These are phyloP conservation scores for Insectozyma bohioensis DNA, from an alignment of 1,139 yeast genomes.

Conservation along the genomic window DNA sequence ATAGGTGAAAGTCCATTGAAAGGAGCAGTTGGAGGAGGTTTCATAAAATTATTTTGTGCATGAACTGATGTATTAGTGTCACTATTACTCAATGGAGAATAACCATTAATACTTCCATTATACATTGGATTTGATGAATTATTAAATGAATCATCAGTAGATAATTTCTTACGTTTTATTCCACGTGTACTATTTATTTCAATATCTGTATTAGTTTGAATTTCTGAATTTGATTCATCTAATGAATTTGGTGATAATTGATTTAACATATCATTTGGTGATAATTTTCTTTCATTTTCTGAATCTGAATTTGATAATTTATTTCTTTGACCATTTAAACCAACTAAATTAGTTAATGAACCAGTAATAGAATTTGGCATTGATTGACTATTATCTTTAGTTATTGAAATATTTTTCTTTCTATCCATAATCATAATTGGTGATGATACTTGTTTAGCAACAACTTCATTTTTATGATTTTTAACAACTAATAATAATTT, in stretches of 20 bases:
- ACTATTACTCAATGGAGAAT: conserved; percentile 46
- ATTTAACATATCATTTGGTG: conserved; percentile 18
- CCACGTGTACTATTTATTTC: conserved; percentile 31
- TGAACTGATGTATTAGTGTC: conserved; percentile 44
- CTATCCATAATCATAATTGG: conserved; percentile 92
- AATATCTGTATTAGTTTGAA: conserved; percentile 44
- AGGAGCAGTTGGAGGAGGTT: conserved; percentile 9
- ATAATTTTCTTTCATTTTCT: conserved; percentile 12
- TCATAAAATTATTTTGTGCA: conserved; percentile 14
- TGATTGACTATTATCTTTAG: conserved; percentile 16
- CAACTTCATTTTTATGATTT: conserved; percentile 55
- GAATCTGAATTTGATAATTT: conserved; percentile 11
- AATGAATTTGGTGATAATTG: conserved; percentile 59
- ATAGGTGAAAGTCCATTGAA: conserved; percentile 18
- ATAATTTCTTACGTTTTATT: conserved; percentile 42
- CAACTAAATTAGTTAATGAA: conserved; percentile 22
- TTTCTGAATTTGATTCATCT: conserved; percentile 69
- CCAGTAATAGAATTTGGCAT: conserved; percentile 21
- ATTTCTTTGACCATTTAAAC: conserved; percentile 11
- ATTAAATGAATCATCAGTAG: conserved; percentile 45
- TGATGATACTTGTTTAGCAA: conserved; percentile 71
- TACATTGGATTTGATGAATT: conserved; percentile 43
- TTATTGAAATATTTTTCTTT: conserved; percentile 55
- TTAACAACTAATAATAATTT: conserved; percentile 68
- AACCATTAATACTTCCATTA: conserved; percentile 42